These are phyloP conservation scores for Picea abies DNA, from an alignment of 83 land plant genomes.

Conservation along the genomic window DNA sequence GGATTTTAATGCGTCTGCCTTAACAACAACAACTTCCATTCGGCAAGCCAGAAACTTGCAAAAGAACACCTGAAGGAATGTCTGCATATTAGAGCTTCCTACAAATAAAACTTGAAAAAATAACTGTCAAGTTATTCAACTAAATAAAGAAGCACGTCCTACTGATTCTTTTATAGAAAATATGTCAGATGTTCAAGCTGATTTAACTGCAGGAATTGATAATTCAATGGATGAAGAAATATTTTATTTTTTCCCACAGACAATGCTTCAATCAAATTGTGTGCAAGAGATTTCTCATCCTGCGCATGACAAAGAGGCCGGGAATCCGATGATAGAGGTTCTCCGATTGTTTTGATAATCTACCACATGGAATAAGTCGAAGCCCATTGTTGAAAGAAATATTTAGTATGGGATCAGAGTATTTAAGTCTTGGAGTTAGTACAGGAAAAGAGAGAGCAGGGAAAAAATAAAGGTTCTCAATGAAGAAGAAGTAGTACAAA, in stretches of 20 bases:
- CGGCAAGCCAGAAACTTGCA: constrained; percentile 54
- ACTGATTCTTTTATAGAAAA: constrained; percentile 16
- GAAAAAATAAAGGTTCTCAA: constrained; percentile 24
- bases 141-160: constrained; percentile 21
- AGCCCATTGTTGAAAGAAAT: constrained; percentile 64
- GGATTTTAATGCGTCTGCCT: constrained; percentile 29
- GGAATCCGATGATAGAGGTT: constrained; percentile 30
- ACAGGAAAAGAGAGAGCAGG: constrained; percentile 29
- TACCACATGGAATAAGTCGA: constrained; percentile 38
- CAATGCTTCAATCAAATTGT: constrained; percentile 60
- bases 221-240: constrained; percentile 40
- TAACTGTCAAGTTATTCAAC: constrained; percentile 33
- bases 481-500: constrained; percentile 55
- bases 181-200: constrained; percentile 16
- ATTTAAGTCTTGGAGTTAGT: constrained; percentile 32
- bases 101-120: constrained; percentile 40
- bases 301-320: constrained; percentile 12
- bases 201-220: constrained; percentile 21
- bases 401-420: constrained; percentile 62
- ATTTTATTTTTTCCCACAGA: constrained; percentile 53
- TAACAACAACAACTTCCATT: constrained; percentile 45
- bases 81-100: constrained; percentile 41
- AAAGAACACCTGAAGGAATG: constrained; percentile 73
- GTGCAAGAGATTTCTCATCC: constrained; percentile 75
- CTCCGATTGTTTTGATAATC: constrained; percentile 52